phyloP scores from a whole-genome alignment of 768 basidiomycete genomes.

The Leccinum subgranulosum region DNA sequence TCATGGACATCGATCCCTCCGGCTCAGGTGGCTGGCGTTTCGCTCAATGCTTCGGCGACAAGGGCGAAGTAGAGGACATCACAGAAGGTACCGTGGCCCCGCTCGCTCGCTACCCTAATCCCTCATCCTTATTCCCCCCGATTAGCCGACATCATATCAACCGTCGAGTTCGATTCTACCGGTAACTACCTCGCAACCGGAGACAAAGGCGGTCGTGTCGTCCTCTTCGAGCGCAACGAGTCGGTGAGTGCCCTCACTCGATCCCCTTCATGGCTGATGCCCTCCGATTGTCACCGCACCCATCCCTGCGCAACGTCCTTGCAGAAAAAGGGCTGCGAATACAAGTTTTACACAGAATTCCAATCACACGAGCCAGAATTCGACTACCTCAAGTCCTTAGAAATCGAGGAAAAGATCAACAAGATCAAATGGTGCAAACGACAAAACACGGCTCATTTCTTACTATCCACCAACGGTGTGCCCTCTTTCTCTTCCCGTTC shows the following conservation, averaged over 20 bases:
- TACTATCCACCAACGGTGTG: slow-evolving; percentile 94
- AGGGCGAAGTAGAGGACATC: slow-evolving; percentile 98
- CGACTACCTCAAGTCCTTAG: slow-evolving; percentile 98
- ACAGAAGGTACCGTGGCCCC: slow-evolving; percentile 75
- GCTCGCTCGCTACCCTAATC: slow-evolving; percentile 12
- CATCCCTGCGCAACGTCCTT: slow-evolving; percentile 10
- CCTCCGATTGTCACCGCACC: slow-evolving; percentile 25
- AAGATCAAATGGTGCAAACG: slow-evolving; percentile 99
- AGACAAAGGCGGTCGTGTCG: slow-evolving; percentile 98
- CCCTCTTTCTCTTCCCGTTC: neutral
- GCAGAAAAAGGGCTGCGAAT: slow-evolving; percentile 99
- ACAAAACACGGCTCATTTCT: slow-evolving; percentile 95
- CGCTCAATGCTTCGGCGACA: slow-evolving; percentile 99
- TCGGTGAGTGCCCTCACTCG: slow-evolving; percentile 52
- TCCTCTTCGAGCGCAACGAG: slow-evolving; percentile 98
- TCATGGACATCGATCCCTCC: slow-evolving; percentile 82
- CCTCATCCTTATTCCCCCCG: slow-evolving; percentile 6
- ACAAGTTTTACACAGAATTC: slow-evolving; percentile 99
- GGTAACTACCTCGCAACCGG: slow-evolving; percentile 99
- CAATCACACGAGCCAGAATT: slow-evolving; percentile 99
- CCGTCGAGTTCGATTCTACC: slow-evolving; percentile 99
- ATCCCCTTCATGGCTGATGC: slow-evolving; percentile 29
- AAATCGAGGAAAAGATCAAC: slow-evolving; percentile 99
- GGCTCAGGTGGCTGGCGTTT: slow-evolving; percentile 94
- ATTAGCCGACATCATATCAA: slow-evolving; percentile 99